Percentiles rank a stretch among this genome's conserved stretches.
Evolutionary conservation across 345 rosid species (phyloP).

Genomic region (Eucalyptus marginata): DNA sequence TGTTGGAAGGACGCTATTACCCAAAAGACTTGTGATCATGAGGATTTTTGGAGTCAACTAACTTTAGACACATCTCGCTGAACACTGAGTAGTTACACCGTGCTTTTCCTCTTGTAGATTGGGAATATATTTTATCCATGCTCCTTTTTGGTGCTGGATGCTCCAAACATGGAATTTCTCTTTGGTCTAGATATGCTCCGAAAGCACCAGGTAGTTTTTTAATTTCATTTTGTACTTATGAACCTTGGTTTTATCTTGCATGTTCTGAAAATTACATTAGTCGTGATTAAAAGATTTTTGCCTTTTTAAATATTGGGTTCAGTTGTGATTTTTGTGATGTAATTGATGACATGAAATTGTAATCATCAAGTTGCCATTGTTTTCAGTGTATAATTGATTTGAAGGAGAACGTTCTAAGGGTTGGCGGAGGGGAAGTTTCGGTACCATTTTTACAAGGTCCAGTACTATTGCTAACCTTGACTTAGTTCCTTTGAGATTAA

Average conservation of each 20-base stretch:
- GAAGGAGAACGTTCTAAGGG: slow-evolving; percentile 79
- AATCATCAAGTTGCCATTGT: neutral
- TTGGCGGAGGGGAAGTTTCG: slow-evolving; percentile 94
- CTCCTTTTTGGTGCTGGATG: slow-evolving; percentile 84
- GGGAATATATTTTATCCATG: slow-evolving; percentile 87
- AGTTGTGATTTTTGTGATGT: neutral
- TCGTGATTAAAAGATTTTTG: neutral
- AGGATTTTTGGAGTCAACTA: neutral
- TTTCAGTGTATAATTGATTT: slow-evolving; percentile 86
- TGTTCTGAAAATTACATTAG: neutral
- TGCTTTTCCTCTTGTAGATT: slow-evolving; percentile 29
- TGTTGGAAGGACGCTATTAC: neutral
- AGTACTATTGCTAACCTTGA: neutral
- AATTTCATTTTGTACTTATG: neutral
- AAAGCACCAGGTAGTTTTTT: slow-evolving; percentile 81
- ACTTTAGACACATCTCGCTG: neutral
- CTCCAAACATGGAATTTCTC: slow-evolving; percentile 94
- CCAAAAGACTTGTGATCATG: neutral
- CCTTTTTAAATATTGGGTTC: neutral
- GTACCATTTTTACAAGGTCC: slow-evolving; percentile 96
- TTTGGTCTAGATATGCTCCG: slow-evolving; percentile 99
- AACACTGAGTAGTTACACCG: neutral
- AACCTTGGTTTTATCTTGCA: neutral
- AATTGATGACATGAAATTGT: neutral
- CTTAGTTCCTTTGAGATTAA: neutral